Evolutionary conservation across 192 early-diverging fungal species (phyloP), one percentile per base, ranked within the genome.

Genomic region (Coemansia sp.): DNA sequence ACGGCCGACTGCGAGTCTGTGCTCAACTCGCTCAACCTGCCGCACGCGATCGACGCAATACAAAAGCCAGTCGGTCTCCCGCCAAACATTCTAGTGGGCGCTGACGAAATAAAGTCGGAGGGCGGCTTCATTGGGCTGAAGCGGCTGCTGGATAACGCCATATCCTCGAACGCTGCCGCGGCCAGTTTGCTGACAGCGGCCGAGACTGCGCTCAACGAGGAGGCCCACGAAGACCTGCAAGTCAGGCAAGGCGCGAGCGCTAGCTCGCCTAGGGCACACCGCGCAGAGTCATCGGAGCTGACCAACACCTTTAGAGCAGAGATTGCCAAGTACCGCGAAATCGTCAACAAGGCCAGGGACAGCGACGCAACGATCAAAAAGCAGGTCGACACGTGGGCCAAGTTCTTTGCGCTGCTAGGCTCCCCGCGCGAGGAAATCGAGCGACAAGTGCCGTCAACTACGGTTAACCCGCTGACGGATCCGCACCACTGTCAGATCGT

Each of bases 11-110:
- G 81, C 58, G 87, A 91, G 68, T 88, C 89, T 24, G 87, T 86
- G 46, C 74, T 94, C 41, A 85, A 85, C 51, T 87, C 88, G 27
- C 69, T 94, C 38, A 89, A 90, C 22, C 75, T 94, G 22, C 92
- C 91, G 4, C 84, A 86, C 15, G 68, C 93, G 7, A 73, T 93
- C 15, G 89, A 94, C 41, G 89, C 89, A 1, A 68, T 91, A 6
- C 88, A 92, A 39, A 90, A 93, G 62, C 92, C 92, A 4, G 84
- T 90, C 10, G 90, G 90, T 1, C 56, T 96, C 24, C 95, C 95
- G 35, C 85, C 89, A 2, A 77, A 82, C 3, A 71, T 97, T 2
- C 37, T 95, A 7, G 64, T 86, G 25, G 89, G 89, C 45, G 89
- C 92, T 12, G 87, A 89, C 35, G 94, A 96, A 64, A 86, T 96